Base-by-base conservation (phyloP, 257 asterid genomes). In the Orobanche coerulescens region DNA sequence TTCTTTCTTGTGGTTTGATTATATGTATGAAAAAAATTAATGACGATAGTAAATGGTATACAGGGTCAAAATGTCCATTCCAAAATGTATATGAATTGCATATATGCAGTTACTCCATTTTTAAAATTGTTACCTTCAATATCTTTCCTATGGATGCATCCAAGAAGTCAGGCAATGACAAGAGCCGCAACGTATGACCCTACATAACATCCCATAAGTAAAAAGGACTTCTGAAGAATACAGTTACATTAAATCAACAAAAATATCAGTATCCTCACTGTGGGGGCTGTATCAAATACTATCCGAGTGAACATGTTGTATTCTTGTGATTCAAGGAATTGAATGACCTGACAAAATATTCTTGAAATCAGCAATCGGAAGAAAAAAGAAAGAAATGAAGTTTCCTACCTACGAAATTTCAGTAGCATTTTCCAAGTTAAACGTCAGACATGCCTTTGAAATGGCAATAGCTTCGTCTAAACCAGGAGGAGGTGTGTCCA, bases 401-500 rank as follows among this genome's bases (percentile, higher is more conserved):
- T 16, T 31, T 20, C 49, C 14, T 6, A 26, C 61, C 44, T 53
- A 47, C 30, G 61, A 54, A 47, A 71, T 50, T 57, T 50, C 67
- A 71, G 73, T 44, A 61, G 43, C 40, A 72, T 3, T 16, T 53
- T 37, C 30, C 24, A 54, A 42, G 24, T 50, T 24, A 14, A 68
- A 47, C 40, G 48, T 36, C 60, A 59, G 14, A 51, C 85, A 57
- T 83, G 78, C 99, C 97, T 93, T 93, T 25, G 96, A 84, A 77
- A 93, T 89, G 48, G 99, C 99, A 71, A 93, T 89, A 54, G 99
- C 97, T 79, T 93, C 97, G 71, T 93, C 99, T 43, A 93, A 72
- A 60, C 99, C 99, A 51, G 97, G 99, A 66, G 99, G 99, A 66
- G 99, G 97, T 24, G 99, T 89, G 79, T 89, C 97, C 82, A 93